phyloP scores from a whole-genome alignment of 345 rosid genomes.

The Populus simonii region DNA sequence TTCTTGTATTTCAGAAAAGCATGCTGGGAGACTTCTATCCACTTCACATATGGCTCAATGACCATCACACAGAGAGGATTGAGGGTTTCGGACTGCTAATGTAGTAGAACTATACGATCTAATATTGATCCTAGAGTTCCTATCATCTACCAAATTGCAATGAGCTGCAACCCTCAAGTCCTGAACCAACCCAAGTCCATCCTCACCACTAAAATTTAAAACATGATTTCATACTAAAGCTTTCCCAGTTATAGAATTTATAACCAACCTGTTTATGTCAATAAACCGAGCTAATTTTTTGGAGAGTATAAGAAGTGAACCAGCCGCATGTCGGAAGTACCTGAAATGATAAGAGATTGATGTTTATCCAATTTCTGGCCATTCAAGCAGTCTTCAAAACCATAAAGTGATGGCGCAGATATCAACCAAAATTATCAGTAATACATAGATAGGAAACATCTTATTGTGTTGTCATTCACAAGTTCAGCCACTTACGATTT shows the following conservation, averaged over 20 bases:
- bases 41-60: background rate
- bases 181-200: background rate
- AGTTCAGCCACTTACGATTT: conserved; percentile 73
- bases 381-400: conserved; percentile 1
- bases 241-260: background rate
- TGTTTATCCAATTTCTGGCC: background rate
- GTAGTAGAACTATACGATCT: background rate
- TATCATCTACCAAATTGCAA: background rate
- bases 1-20: background rate
- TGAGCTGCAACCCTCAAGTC: background rate
- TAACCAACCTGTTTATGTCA: conserved; percentile 76
- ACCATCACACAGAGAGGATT: background rate
- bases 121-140: background rate
- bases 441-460: background rate
- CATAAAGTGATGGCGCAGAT: background rate
- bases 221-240: background rate
- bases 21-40: background rate
- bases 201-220: background rate
- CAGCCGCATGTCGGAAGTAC: conserved; percentile 84
- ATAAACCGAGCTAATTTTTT: conserved; percentile 80
- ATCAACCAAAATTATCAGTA: background rate
- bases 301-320: conserved; percentile 70
- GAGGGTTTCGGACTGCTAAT: background rate
- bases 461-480: background rate
- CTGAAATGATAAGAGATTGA: conserved; percentile 39